Base-by-base conservation (phyloP, 2,329 filamentous ascomycete species). In the Parasarocladium wereldwijsianum region DNA sequence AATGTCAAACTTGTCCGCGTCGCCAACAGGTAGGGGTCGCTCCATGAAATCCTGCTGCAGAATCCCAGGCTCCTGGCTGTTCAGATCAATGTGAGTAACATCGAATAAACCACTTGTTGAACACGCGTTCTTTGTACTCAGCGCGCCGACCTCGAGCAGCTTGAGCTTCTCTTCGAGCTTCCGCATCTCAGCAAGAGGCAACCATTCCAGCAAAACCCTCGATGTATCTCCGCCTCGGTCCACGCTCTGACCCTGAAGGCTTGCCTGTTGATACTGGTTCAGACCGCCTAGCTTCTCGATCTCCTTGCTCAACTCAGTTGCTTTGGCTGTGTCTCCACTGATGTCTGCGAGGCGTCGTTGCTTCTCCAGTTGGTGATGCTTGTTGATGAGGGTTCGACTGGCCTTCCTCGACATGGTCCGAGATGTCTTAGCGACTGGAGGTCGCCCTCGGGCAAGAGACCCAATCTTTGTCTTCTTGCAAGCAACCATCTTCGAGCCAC, bases 31-130 rank as follows among this genome's bases (percentile, higher is more conserved):
- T 3, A 87, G 52, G 1, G 85, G 81, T 16, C 85, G 67, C 40
- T 83, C 58, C 86, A 98, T 93, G 46, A 98, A 96, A 51, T 98
- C 84, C 48, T 94, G 84, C 51, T 92, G 74, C 34, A 75, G 49
- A 40, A 98, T 98, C 1, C 73, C 76, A 2, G 76, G 63, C 26
- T 76, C 76, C 46, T 93, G 84, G 35, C 85, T 90, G 52, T 92
- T 81, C 33, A 98, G 58, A 47, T 98, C 90, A 49, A 98, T 94
- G 38, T 85, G 71, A 36, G 76, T 69, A 43, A 93, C 72, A 20
- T 79, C 62, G 42, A 96, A 80, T 24, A 68, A 48, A 6, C 63
- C 63, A 36, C 77, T 79, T 36, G 62, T 70, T 1, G 85, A 87
- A 51, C 85, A 93, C 10, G 78, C 79, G 50, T 98, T 98, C 22